phyloP scores from a whole-genome alignment of 768 basidiomycete genomes.

The Collybia sp. region DNA sequence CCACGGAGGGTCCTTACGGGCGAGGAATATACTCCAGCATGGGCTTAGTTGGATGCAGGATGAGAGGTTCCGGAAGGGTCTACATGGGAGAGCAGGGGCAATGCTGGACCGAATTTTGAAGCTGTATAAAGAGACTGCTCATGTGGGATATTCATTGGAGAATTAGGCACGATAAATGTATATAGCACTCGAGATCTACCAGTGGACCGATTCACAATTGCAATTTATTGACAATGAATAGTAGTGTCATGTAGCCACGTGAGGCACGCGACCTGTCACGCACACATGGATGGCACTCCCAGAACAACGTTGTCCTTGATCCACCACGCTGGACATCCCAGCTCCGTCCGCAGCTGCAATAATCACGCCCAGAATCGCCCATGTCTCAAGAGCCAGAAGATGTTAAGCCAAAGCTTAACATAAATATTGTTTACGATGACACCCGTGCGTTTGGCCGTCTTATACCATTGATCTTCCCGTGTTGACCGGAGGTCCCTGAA shows the following conservation, averaged over 20 bases:
- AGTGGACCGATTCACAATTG: no score
- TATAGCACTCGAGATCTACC: no score
- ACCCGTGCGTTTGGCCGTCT: conserved; percentile 29
- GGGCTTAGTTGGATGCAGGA: conserved; percentile 68
- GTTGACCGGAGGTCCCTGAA: background rate
- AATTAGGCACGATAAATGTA: conserved; percentile 14
- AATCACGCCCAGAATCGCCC: background rate
- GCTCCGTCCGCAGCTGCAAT: no score
- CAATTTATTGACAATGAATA: no score
- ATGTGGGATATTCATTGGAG: conserved; percentile 53
- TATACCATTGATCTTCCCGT: background rate
- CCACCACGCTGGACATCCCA: no score
- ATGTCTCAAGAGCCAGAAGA: conserved; percentile 54
- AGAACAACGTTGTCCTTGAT: no score
- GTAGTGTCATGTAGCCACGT: no score
- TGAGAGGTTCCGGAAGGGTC: conserved; percentile 35
- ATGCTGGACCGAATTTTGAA: conserved; percentile 59
- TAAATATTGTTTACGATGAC: conserved; percentile 53
- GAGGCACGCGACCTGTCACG: no score
- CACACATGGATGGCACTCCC: no score
- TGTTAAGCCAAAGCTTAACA: conserved; percentile 66
- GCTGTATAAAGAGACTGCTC: conserved; percentile 38
- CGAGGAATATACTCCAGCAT: conserved; percentile 74
- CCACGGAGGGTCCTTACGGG: conserved; percentile 56
- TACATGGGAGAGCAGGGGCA: conserved; percentile 38